These are phyloP conservation scores for Voacanga thouarsii DNA, from an alignment of 257 asterid genomes.

Conservation along the genomic window DNA sequence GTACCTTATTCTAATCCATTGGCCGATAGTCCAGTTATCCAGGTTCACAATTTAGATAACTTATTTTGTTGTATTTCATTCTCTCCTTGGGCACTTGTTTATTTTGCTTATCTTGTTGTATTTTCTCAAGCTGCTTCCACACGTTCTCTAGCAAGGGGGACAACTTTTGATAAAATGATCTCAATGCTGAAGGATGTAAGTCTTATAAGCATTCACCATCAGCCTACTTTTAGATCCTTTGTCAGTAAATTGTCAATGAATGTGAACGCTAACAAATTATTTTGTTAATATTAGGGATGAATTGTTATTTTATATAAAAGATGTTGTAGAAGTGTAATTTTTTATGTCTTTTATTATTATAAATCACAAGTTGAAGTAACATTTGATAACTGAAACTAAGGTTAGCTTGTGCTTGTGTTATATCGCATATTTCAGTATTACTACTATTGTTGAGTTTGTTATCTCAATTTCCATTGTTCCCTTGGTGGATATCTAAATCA, in stretches of 20 bases:
- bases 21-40: conserved; percentile 96
- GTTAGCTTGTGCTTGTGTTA: background rate
- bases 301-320: background rate
- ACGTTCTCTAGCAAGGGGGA: conserved; percentile 66
- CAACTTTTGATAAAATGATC: conserved; percentile 63
- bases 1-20: conserved; percentile 94
- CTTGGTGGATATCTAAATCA: background rate
- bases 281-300: background rate
- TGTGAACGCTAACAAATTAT: too few species aligned
- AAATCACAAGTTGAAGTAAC: background rate
- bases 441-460: background rate
- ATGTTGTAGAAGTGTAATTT: background rate
- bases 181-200: conserved; percentile 83
- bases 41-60: conserved; percentile 33
- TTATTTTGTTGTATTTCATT: background rate
- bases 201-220: background rate
- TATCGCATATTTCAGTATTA: too few species aligned
- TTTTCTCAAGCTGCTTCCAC: conserved; percentile 70
- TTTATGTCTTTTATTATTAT: background rate
- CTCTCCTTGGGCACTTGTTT: too few species aligned
- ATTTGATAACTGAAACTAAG: background rate
- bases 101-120: too few species aligned
- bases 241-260: too few species aligned
- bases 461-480: background rate
- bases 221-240: background rate